Percentiles rank a stretch among this genome's conserved stretches.
Evolutionary conservation across 2,329 filamentous ascomycete genomes (phyloP).

Genomic region (Colletotrichum lindemuthianum): DNA sequence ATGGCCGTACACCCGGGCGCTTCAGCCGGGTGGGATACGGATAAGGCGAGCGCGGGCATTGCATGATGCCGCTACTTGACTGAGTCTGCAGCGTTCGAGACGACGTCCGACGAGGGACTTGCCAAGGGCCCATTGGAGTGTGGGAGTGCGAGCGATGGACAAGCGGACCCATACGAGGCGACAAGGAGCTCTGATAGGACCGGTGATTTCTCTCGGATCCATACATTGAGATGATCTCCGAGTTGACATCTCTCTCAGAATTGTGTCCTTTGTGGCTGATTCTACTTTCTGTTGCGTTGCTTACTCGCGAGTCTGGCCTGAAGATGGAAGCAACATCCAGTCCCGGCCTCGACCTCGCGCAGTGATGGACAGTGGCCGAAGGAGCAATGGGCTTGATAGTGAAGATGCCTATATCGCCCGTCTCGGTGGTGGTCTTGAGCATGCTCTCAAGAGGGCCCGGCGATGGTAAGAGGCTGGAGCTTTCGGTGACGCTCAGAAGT

Average conservation of each 20-base stretch:
- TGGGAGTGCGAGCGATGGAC: slow-evolving; percentile 64
- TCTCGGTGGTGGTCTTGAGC: slow-evolving; percentile 73
- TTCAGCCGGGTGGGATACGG: slow-evolving; percentile 67
- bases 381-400: slow-evolving; percentile 59
- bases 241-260: slow-evolving; percentile 61
- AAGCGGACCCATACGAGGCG: slow-evolving; percentile 53
- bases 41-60: slow-evolving; percentile 67
- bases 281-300: slow-evolving; percentile 45
- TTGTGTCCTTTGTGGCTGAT: slow-evolving; percentile 58
- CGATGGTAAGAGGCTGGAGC: slow-evolving; percentile 54
- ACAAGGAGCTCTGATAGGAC: slow-evolving; percentile 54
- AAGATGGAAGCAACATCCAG: slow-evolving; percentile 43
- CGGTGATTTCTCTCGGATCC: slow-evolving; percentile 57
- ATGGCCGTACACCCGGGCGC: slow-evolving; percentile 60
- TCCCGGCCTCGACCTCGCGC: slow-evolving; percentile 42
- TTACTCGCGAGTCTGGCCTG: slow-evolving; percentile 43
- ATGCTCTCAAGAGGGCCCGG: slow-evolving; percentile 70
- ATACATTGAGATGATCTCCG: slow-evolving; percentile 67
- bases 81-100: slow-evolving; percentile 60
- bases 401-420: slow-evolving; percentile 71
- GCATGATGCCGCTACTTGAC: slow-evolving; percentile 52
- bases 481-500: slow-evolving; percentile 57
- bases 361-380: slow-evolving; percentile 44
- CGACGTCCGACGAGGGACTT: slow-evolving; percentile 58
- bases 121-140: slow-evolving; percentile 60